Conservation (phyloP, 116 monocot species). For the Cymodocea nodosa region DNA sequence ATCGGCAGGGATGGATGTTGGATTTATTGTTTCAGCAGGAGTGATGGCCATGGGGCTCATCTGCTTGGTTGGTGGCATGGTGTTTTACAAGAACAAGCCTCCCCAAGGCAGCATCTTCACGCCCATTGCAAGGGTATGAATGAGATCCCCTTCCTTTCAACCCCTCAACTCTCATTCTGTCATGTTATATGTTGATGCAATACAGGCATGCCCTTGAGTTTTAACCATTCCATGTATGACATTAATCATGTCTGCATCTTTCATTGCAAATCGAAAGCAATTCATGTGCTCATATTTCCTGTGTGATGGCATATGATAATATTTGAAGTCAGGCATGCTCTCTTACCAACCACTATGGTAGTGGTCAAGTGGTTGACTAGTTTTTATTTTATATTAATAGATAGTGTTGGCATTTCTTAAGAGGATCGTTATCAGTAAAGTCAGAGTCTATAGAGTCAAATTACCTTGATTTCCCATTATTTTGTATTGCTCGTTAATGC, state of each 20-base stretch:
- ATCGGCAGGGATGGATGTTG: constrained; percentile 74
- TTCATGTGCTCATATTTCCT: no score
- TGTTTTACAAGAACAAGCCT: constrained; percentile 79
- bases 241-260: no score
- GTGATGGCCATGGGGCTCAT: constrained; percentile 68
- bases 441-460: background rate
- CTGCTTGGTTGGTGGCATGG: constrained; percentile 42
- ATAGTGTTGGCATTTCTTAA: background rate
- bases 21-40: constrained; percentile 70
- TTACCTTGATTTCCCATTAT: background rate
- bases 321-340: background rate
- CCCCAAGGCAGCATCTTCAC: constrained; percentile 93
- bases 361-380: no score
- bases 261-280: no score
- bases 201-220: no score
- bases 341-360: no score
- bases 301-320: background rate
- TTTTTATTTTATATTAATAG: background rate
- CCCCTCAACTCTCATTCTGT: background rate
- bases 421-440: background rate
- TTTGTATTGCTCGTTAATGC: background rate
- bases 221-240: no score
- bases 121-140: constrained; percentile 71
- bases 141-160: background rate
- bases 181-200: background rate